Base-by-base conservation (phyloP, 139 green algal species). In the Asterochloris sp. region DNA sequence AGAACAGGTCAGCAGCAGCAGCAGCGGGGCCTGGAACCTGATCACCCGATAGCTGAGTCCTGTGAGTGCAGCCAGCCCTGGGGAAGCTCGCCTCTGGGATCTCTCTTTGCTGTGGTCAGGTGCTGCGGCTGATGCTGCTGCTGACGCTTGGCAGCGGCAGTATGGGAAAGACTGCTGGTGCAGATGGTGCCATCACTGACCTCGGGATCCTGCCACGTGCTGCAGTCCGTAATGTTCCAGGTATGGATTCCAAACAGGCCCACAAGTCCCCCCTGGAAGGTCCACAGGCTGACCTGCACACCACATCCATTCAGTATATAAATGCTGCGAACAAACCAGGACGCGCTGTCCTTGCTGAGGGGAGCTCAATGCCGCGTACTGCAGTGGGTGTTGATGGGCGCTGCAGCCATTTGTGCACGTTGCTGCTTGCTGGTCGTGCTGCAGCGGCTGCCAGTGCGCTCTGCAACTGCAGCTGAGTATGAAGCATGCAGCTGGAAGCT, bases 231-330 rank as follows among this genome's bases (percentile, higher is more conserved):
- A 63, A 94, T 64, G 23, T 84, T 76, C 90, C 90, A 94, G 28
- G 24, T 80, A 84, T 94, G 87, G 71, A 87, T 77, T 0, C 91
- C 91, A 69, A 93, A 86, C 64, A 89, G n/a, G 14, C 91, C 91
- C 19, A 93, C 83, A 54, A 91, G 78, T 10, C 79, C 86, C 0
- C 91, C 93, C 27, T 91, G 78, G 13, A 90, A 28, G 21, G 85
- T 94, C 92, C 91, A 96, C 10, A 96, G 71, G 17, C 86, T 84
- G 54, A 93, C 10, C 29, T 15, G 26, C 24, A 23, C 60, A 47
- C 29, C 23, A 67, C 88, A 76, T 29, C 2, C 6, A 54, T 54
- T 54, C 4, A 54, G 38, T 10, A 54, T 54, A n/a, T n/a, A n/a
- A n/a, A n/a, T n/a, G n/a, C 38, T 54, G 38, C 38, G 6, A 6